These are phyloP conservation scores for Inga oerstediana DNA, from an alignment of 306 rosid genomes.

Conservation along the genomic window DNA sequence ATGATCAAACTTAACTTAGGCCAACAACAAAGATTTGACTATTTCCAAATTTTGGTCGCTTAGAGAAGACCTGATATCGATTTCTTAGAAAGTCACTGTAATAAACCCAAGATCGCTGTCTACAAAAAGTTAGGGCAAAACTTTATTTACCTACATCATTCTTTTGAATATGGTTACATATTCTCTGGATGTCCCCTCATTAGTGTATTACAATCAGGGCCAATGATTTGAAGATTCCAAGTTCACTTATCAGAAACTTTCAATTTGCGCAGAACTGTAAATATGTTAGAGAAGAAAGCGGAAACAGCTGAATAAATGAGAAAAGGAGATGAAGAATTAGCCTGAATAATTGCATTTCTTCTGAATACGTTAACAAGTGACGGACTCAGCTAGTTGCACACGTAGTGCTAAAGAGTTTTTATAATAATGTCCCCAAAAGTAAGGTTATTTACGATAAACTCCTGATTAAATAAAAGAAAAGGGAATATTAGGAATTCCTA, in stretches of 20 bases:
- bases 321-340: background rate
- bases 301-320: background rate
- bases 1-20: slow-evolving; percentile 16
- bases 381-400: background rate
- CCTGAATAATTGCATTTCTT: background rate
- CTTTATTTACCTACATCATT: slow-evolving; percentile 16
- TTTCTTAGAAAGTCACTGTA: slow-evolving; percentile 1
- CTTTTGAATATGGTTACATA: slow-evolving; percentile 21
- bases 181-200: slow-evolving; percentile 23
- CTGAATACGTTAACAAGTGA: background rate
- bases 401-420: background rate
- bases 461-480: background rate
- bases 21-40: slow-evolving; percentile 1
- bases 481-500: background rate
- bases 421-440: background rate
- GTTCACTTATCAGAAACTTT: slow-evolving; percentile 22
- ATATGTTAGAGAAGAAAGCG: background rate
- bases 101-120: slow-evolving; percentile 13
- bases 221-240: slow-evolving; percentile 26
- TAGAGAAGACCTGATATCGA: slow-evolving; percentile 3
- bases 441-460: background rate
- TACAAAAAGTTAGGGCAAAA: background rate
- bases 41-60: slow-evolving; percentile 15
- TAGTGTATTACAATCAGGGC: slow-evolving; percentile 12
- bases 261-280: background rate